Evolutionary conservation across 257 asterid genomes (phyloP).

Genomic region (Solanum raphanifolium): DNA sequence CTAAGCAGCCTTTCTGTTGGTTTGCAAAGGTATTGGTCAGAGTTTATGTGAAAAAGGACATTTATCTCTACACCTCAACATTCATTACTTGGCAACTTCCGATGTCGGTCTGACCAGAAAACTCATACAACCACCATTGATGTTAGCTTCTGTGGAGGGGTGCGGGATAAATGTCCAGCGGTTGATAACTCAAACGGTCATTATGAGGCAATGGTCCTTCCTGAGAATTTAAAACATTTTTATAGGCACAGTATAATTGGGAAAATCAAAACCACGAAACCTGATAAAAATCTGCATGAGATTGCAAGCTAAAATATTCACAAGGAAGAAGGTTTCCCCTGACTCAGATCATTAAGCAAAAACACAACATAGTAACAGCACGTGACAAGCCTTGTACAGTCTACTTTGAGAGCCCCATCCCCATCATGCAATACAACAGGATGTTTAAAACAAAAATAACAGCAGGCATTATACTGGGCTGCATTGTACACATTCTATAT

Average conservation of each 20-base stretch:
- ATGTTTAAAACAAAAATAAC: not conserved
- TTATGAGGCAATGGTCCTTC: constrained; percentile 77
- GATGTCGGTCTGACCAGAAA: not conserved
- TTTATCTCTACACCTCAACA: not conserved
- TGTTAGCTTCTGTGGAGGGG: constrained; percentile 70
- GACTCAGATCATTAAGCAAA: not conserved
- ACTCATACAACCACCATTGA: not conserved
- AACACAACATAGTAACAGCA: not conserved
- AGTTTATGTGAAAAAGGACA: not conserved
- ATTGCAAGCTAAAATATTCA: not conserved
- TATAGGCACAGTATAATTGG: not conserved
- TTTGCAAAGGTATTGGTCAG: not conserved
- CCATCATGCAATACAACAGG: not conserved
- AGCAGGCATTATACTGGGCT: not conserved
- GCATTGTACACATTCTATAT: not conserved
- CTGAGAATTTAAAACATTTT: constrained; percentile 21
- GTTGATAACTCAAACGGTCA: constrained; percentile 47
- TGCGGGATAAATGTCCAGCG: constrained; percentile 85
- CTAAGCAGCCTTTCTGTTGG: not conserved
- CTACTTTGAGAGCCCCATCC: not conserved
- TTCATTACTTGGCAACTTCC: not conserved
- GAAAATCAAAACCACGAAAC: not conserved
- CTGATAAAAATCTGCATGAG: not conserved
- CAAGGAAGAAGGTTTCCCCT: not conserved
- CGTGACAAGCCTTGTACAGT: not conserved